phyloP scores from a whole-genome alignment of 495 filamentous ascomycete genomes.

The Aspergillus bertholletiae region DNA sequence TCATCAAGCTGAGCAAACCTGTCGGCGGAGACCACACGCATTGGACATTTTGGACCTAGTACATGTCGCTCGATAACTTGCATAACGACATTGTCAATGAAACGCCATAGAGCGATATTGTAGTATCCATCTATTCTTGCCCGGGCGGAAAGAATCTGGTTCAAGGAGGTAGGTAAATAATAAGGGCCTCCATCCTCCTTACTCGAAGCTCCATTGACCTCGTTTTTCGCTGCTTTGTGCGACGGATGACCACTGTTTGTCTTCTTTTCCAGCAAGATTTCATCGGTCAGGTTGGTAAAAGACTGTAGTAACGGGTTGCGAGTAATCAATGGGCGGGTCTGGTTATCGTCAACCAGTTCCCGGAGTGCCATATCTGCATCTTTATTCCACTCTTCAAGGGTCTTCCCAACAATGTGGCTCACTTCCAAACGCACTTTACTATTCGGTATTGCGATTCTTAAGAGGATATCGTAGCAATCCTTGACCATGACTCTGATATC shows the following conservation, averaged over 20 bases:
- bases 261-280: background rate
- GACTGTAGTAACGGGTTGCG: background rate
- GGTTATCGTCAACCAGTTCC: constrained; percentile 1
- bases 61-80: constrained; percentile 9
- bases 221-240: background rate
- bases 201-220: background rate
- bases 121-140: background rate
- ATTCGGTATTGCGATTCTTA: constrained; percentile 5
- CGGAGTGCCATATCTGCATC: constrained; percentile 2
- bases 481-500: background rate
- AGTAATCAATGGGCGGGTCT: background rate
- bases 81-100: constrained; percentile 1
- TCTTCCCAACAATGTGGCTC: background rate
- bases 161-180: background rate
- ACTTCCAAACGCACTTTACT: constrained; percentile 10
- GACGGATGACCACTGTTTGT: background rate
- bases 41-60: constrained; percentile 5
- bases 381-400: constrained; percentile 1
- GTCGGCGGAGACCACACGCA: background rate
- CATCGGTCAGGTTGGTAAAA: background rate
- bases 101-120: background rate
- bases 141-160: background rate
- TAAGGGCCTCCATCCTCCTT: background rate
- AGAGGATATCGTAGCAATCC: constrained; percentile 1
- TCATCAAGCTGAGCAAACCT: constrained; percentile 1